Conservation (phyloP, 345 rosid genomes). For the Populus simonii region DNA sequence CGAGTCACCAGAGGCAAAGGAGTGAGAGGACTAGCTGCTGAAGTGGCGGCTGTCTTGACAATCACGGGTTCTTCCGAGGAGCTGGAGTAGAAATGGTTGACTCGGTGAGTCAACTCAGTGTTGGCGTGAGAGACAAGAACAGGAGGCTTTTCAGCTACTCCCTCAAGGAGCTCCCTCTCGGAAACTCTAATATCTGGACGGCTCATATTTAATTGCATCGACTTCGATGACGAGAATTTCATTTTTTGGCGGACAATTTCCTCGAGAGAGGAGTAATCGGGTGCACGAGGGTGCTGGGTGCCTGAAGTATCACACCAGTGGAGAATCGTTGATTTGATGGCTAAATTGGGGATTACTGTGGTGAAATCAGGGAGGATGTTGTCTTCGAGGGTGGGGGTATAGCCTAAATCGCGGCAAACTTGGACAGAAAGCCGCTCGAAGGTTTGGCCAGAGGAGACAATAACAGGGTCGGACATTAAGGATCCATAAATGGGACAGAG, state of each 20-base stretch:
- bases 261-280: slow-evolving; percentile 20
- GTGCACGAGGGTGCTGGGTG: slow-evolving; percentile 8
- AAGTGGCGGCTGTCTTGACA: slow-evolving; percentile 2
- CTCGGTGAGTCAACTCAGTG: slow-evolving; percentile 44
- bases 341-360: slow-evolving; percentile 24
- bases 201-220: slow-evolving; percentile 1
- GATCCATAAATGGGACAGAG: slow-evolving; percentile 34
- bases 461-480: slow-evolving; percentile 39
- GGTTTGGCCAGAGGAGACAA: slow-evolving; percentile 40
- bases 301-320: slow-evolving; percentile 28
- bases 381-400: slow-evolving; percentile 16
- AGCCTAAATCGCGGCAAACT: slow-evolving; percentile 28
- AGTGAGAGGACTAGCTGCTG: slow-evolving; percentile 41
- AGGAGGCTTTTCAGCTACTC: slow-evolving; percentile 41
- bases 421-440: slow-evolving; percentile 37
- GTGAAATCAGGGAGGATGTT: slow-evolving; percentile 21
- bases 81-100: slow-evolving; percentile 23
- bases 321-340: slow-evolving; percentile 27
- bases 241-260: slow-evolving; percentile 13
- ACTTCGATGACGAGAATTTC: not conserved
- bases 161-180: slow-evolving; percentile 61
- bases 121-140: slow-evolving; percentile 29
- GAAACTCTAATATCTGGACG: slow-evolving; percentile 48
- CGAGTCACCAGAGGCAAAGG: slow-evolving; percentile 71
- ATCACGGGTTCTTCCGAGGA: slow-evolving; percentile 34